Base-by-base conservation (phyloP, 148 eudicot genomes). In the Dysphania ambrosioides region DNA sequence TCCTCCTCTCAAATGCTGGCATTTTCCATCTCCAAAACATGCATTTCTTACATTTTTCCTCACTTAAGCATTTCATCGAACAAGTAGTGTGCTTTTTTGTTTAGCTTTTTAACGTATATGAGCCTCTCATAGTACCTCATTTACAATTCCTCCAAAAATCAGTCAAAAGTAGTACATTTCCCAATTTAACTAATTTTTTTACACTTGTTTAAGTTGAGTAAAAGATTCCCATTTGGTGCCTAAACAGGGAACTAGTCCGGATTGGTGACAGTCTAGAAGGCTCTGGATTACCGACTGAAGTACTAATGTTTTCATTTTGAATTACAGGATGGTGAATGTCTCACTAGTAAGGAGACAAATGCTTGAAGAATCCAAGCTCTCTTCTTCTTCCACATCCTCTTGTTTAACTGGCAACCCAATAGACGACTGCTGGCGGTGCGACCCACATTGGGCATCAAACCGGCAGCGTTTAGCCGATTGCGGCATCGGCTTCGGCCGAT, bases 371-470 rank as follows among this genome's bases (percentile, higher is more conserved):
- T 68, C 73, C 0, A 13, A 40, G 3, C 31, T 29, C 7, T 0
- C 41, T 34, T 15, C 29, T 5, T 6, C 72, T 9, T 51, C 71
- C 7, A 31, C 66, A 0, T 41, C 68, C 3, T 63, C 78, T 1
- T 88, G 91, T 60, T 66, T 81, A 11, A 86, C 86, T 4, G 89
- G 91, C 1, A 88, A 88, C 81, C 91, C 91, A 8, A 86, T 88
- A 44, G 89, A 88, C 71, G 91, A 88, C 77, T 86, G 91, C 81
- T 88, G 91, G 91, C 74, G 79, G 61, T 88, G 91, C 70, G 89
- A 88, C 83, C 75, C 87, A 0, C 74, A 86, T 69, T 86, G 89
- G 89, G 75, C 87, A 5, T 24, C 77, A 15, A 83, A 86, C 77
- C 92, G 92, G 13, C 84, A 88, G 55, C 79, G 82, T 4, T 74